phyloP scores from a whole-genome alignment of 1,139 yeast genomes.

The Debaryomycetaceae sp. region DNA sequence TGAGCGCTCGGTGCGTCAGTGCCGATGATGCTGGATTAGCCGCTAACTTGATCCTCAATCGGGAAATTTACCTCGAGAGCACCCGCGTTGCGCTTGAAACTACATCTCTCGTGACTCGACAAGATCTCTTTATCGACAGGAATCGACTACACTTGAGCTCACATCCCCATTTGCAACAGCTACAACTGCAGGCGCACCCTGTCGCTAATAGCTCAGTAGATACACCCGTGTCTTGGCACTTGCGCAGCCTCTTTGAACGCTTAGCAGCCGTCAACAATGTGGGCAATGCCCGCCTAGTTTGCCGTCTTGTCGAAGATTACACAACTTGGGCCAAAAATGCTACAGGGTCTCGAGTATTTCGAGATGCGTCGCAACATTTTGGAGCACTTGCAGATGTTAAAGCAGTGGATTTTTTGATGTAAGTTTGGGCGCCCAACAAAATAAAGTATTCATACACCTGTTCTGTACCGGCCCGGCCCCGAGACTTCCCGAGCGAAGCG shows the following conservation, averaged over 20 bases:
- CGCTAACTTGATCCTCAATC: background rate
- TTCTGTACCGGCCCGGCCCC: too few relatives aligned
- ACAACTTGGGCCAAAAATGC: slow-evolving; percentile 30
- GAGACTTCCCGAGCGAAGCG: too few relatives aligned
- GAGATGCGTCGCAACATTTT: slow-evolving; percentile 30
- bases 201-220: slow-evolving; percentile 4
- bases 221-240: slow-evolving; percentile 14
- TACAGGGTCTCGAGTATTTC: slow-evolving; percentile 15
- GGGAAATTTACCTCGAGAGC: slow-evolving; percentile 16
- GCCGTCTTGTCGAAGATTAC: slow-evolving; percentile 22
- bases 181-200: slow-evolving; percentile 5
- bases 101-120: slow-evolving; percentile 14
- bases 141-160: background rate
- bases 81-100: slow-evolving; percentile 28
- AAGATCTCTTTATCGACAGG: slow-evolving; percentile 1
- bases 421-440: too few relatives aligned
- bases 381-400: slow-evolving; percentile 25
- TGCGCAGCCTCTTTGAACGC: slow-evolving; percentile 28
- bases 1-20: slow-evolving; percentile 22
- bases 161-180: background rate
- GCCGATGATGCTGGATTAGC: background rate
- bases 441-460: too few relatives aligned
- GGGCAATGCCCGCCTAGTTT: slow-evolving; percentile 16
- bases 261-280: slow-evolving; percentile 28
- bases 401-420: slow-evolving; percentile 19